Evolutionary conservation across 1,284 basidiomycete genomes (phyloP).

Genomic region (Trametes polyzona): DNA sequence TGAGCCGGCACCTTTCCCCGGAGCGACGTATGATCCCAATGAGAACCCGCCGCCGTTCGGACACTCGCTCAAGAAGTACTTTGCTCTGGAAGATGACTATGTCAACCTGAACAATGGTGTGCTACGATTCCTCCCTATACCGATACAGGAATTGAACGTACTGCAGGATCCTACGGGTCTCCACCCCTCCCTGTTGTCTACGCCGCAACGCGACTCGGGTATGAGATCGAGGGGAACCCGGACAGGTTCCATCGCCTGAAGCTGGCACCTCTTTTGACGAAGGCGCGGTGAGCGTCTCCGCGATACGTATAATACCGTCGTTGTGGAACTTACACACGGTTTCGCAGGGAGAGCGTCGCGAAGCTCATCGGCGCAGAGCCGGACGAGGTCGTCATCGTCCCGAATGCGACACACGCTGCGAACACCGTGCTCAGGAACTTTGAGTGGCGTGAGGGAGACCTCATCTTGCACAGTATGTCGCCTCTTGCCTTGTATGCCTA

Average conservation of each 20-base stretch:
- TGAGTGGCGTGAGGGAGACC: conserved; percentile 53
- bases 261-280: conserved; percentile 44
- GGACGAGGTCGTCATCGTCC: conserved; percentile 70
- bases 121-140: not conserved
- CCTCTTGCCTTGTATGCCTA: not conserved
- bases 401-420: conserved; percentile 70
- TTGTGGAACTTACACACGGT: not conserved
- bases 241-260: conserved; percentile 63
- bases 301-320: too few species aligned
- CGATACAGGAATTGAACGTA: not conserved
- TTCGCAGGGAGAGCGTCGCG: conserved; percentile 48
- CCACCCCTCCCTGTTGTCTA: conserved; percentile 62
- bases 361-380: conserved; percentile 59
- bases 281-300: conserved; percentile 41
- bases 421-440: conserved; percentile 71
- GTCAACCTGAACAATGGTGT: conserved; percentile 70
- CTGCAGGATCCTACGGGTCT: conserved; percentile 70
- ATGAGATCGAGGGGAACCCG: conserved; percentile 60
- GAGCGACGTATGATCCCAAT: conserved; percentile 32
- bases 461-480: conserved; percentile 50
- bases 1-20: conserved; percentile 4
- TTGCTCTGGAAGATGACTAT: conserved; percentile 60
- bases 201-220: conserved; percentile 48
- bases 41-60: conserved; percentile 56
- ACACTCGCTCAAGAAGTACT: conserved; percentile 58